A percentile compares a stretch with the other conserved stretches of the same genome.
Evolutionary conservation across 441 rosid species (phyloP).

Genomic region (Gossypium aridum): DNA sequence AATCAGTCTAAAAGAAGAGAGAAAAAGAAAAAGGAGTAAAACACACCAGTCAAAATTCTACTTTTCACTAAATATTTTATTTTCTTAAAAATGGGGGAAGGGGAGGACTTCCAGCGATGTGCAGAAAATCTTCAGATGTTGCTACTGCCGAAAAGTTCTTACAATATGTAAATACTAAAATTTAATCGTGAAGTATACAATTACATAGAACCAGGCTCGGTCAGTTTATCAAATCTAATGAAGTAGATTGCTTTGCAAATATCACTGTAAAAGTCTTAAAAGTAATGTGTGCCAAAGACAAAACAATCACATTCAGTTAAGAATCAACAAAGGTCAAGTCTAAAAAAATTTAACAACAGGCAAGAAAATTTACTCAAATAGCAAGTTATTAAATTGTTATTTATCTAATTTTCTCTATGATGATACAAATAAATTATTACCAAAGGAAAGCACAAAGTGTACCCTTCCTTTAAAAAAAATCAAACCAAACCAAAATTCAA

Average conservation of each 20-base stretch:
- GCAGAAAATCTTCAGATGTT: not conserved
- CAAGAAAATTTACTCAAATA: not conserved
- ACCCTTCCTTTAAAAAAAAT: not conserved
- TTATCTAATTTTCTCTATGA: not conserved
- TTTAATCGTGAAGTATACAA: not conserved
- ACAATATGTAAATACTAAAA: not conserved
- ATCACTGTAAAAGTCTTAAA: not conserved
- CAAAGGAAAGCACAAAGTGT: not conserved
- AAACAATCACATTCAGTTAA: not conserved
- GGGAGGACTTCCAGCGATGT: not conserved
- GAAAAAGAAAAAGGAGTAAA: not conserved
- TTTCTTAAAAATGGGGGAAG: not conserved
- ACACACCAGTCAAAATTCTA: not conserved
- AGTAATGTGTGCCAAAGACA: not conserved
- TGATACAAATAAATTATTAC: not conserved
- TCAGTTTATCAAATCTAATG: not conserved
- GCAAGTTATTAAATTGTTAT: not conserved
- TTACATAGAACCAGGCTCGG: not conserved
- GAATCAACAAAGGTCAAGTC: not conserved
- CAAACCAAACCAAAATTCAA: not conserved
- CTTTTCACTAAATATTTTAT: not conserved
- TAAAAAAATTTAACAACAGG: not conserved
- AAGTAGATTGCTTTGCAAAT: not conserved
- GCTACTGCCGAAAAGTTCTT: not conserved
- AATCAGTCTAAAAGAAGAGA: not conserved